Evolutionary conservation across 306 rosid genomes (phyloP).

Genomic region (Lotus japonicus): DNA sequence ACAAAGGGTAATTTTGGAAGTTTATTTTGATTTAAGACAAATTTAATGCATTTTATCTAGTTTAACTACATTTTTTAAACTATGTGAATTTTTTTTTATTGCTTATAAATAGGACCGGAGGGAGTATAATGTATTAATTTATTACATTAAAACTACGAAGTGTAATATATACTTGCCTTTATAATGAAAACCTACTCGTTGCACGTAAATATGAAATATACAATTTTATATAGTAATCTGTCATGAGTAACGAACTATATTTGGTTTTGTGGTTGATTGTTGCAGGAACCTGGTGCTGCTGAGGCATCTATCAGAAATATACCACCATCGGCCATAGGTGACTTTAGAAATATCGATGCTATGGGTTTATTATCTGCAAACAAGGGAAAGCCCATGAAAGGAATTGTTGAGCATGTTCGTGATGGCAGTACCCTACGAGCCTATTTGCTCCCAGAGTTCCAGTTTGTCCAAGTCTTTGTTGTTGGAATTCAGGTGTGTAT

Average conservation of each 20-base stretch:
- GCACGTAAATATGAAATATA: no score
- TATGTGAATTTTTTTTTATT: no score
- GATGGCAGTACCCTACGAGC: slow-evolving; percentile 87
- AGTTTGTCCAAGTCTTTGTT: slow-evolving; percentile 86
- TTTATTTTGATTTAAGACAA: no score
- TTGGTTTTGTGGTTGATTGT: slow-evolving; percentile 23
- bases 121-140: no score
- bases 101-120: no score
- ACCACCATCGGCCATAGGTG: slow-evolving; percentile 88
- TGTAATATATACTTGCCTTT: no score
- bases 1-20: no score
- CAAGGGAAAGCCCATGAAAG: slow-evolving; percentile 83
- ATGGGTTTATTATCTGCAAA: slow-evolving; percentile 69
- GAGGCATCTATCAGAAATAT: slow-evolving; percentile 70
- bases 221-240: no score
- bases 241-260: background rate
- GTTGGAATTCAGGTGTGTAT: slow-evolving; percentile 81
- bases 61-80: no score
- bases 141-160: no score
- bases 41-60: no score
- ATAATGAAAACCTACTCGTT: no score
- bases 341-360: slow-evolving; percentile 78
- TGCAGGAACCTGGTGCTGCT: slow-evolving; percentile 74
- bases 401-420: slow-evolving; percentile 88
- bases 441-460: slow-evolving; percentile 86